These are phyloP conservation scores for Schoenoplectus tabernaemontani DNA, from an alignment of 202 grass and related monocot species.

Conservation along the genomic window DNA sequence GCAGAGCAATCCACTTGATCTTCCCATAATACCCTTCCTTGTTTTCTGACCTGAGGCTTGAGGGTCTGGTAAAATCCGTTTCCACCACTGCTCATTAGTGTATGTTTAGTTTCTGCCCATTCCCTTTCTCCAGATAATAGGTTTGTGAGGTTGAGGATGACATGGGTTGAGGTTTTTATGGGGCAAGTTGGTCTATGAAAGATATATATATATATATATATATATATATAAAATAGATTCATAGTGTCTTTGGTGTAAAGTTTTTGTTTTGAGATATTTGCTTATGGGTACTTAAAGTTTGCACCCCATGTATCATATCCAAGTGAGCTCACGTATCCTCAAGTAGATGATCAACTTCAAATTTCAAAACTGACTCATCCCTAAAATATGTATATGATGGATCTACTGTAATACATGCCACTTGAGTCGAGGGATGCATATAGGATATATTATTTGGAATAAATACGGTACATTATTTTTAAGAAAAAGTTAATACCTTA, in stretches of 20 bases:
- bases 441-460: too few relatives aligned
- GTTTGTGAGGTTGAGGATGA: neutral
- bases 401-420: too few relatives aligned
- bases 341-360: too few relatives aligned
- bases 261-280: neutral
- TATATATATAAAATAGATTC: too few relatives aligned
- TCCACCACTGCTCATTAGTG: conserved; percentile 26
- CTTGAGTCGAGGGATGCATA: too few relatives aligned
- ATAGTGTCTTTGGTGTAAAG: neutral
- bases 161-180: neutral
- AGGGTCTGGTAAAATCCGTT: conserved; percentile 34
- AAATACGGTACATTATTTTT: too few relatives aligned
- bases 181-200: neutral
- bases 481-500: too few relatives aligned
- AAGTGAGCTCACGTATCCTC: too few relatives aligned
- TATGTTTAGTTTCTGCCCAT: conserved; percentile 8
- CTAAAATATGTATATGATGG: too few relatives aligned
- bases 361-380: too few relatives aligned
- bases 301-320: neutral
- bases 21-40: conserved; percentile 31
- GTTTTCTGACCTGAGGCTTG: neutral
- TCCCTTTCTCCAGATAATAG: neutral
- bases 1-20: conserved; percentile 8
- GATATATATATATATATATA: too few relatives aligned
- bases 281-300: neutral